phyloP scores from a whole-genome alignment of 2,329 filamentous ascomycete species.

The Cladorrhinum sp. region DNA sequence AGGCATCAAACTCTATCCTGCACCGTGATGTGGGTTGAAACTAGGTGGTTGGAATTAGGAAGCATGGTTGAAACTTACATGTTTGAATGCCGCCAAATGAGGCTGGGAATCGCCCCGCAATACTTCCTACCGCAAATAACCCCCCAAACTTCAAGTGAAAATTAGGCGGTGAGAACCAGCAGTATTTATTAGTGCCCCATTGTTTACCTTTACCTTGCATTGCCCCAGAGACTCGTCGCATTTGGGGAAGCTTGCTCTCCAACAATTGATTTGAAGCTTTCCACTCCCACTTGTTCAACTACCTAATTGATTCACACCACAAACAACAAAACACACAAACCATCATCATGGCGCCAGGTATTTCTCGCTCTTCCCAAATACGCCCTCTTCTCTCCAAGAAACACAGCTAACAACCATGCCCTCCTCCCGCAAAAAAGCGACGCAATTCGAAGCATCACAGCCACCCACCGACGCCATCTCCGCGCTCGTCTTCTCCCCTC shows the following conservation, averaged over 20 bases:
- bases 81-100: background rate
- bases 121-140: no score
- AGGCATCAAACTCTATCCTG: background rate
- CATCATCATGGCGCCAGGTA: conserved; percentile 41
- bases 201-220: conserved; percentile 22
- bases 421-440: conserved; percentile 50
- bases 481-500: conserved; percentile 76
- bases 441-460: conserved; percentile 79
- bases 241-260: conserved; percentile 16
- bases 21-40: background rate
- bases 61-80: background rate
- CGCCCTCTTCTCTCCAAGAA: no score
- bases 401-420: background rate
- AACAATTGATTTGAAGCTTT: conserved; percentile 1
- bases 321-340: background rate
- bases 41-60: background rate
- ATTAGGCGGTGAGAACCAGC: conserved; percentile 23
- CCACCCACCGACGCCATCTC: conserved; percentile 87
- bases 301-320: no score
- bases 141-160: no score
- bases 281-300: background rate
- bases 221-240: conserved; percentile 16
- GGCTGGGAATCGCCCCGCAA: no score
- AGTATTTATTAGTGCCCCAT: conserved; percentile 15
- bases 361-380: conserved; percentile 2